These are phyloP conservation scores for Theobroma cacao DNA, from an alignment of 345 rosid species.

Conservation along the genomic window DNA sequence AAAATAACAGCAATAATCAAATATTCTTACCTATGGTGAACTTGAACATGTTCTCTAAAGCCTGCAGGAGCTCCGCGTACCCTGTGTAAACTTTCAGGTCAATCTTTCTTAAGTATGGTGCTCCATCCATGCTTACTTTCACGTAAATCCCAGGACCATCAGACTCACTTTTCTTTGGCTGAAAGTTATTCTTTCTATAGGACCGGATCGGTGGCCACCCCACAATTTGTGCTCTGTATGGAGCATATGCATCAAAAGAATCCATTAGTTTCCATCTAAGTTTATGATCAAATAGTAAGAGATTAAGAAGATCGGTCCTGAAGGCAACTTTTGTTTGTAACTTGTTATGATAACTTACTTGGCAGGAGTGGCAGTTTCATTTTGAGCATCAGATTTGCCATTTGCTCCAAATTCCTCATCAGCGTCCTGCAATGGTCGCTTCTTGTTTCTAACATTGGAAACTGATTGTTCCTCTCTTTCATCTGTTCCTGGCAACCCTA, in stretches of 20 bases:
- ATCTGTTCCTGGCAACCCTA: conserved; percentile 81
- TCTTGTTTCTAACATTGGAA: conserved; percentile 51
- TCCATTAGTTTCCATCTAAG: not conserved
- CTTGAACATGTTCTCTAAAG: conserved; percentile 73
- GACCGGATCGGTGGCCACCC: conserved; percentile 87
- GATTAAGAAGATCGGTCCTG: too few species aligned
- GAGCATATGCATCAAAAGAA: not conserved
- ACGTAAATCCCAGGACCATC: conserved; percentile 54
- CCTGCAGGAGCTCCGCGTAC: conserved; percentile 53
- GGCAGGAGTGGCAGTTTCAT: conserved; percentile 46
- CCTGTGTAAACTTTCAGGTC: conserved; percentile 60
- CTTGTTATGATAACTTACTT: conserved; percentile 46
- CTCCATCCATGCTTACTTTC: conserved; percentile 92
- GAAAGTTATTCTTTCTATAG: conserved; percentile 50
- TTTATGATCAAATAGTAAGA: not conserved
- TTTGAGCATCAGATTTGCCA: conserved; percentile 21
- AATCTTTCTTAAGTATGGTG: conserved; percentile 78
- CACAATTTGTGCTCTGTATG: conserved; percentile 56
- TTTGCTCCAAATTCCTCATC: conserved; percentile 19
- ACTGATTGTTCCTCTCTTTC: conserved; percentile 32
- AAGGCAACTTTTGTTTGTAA: not conserved
- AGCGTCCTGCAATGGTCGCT: conserved; percentile 36
- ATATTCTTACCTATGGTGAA: conserved; percentile 47
- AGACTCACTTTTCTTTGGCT: conserved; percentile 47
- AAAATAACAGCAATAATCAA: not conserved